Evolutionary conservation across 176 grass and related monocot species (phyloP).

Genomic region (Rhynchospora pubera): DNA sequence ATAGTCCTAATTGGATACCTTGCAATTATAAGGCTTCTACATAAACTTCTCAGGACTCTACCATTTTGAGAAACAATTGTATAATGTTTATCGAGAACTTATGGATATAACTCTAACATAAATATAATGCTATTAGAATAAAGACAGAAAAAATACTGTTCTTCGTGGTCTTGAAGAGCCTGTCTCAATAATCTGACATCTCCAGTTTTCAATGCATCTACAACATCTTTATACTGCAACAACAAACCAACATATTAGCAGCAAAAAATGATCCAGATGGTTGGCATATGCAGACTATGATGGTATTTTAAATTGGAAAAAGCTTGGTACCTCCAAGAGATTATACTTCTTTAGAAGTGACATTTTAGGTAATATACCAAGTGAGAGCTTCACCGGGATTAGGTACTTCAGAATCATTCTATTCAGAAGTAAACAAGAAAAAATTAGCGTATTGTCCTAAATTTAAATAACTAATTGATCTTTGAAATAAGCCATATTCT

Average conservation of each 20-base stretch:
- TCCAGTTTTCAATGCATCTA: conserved; percentile 66
- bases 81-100: not conserved
- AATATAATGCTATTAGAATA: not conserved
- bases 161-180: conserved; percentile 73
- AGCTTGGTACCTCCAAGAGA: conserved; percentile 58
- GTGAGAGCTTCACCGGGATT: conserved; percentile 85
- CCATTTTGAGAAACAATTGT: not conserved
- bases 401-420: conserved; percentile 97
- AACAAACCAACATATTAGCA: conserved; percentile 34
- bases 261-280: not conserved
- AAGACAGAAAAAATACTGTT: conserved; percentile 44
- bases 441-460: conserved; percentile 8
- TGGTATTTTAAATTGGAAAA: not conserved
- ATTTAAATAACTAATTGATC: not conserved
- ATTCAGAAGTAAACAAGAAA: conserved; percentile 26
- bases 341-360: conserved; percentile 62
- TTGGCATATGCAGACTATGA: not conserved
- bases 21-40: not conserved
- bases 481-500: not conserved
- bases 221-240: conserved; percentile 76
- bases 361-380: conserved; percentile 72
- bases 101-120: not conserved
- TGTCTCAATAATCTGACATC: conserved; percentile 83
- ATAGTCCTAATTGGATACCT: not conserved
- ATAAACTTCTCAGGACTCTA: not conserved